Percentiles rank a stretch among this genome's conserved stretches.
phyloP scores from a whole-genome alignment of 768 basidiomycete genomes.

The Psilocybe azurescens region DNA sequence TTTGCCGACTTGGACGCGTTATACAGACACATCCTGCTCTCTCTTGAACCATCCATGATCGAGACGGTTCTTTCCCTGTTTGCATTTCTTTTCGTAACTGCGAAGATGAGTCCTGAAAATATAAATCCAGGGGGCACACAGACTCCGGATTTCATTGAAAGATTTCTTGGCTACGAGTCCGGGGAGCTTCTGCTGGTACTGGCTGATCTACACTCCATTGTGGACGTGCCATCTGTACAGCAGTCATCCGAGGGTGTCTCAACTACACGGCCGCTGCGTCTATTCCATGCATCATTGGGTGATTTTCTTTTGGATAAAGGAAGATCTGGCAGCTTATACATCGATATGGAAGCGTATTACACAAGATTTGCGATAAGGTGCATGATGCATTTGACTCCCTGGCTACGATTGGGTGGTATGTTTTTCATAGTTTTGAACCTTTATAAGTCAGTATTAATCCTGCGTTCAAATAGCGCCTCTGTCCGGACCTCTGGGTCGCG shows the following conservation, averaged over 20 bases:
- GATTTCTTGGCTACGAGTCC: neutral
- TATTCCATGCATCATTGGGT: constrained; percentile 3
- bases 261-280: neutral
- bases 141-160: neutral
- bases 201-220: constrained; percentile 6
- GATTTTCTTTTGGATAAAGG: constrained; percentile 9
- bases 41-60: neutral
- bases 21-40: neutral
- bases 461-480: too few species aligned
- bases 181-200: neutral
- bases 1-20: constrained; percentile 6
- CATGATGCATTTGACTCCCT: neutral
- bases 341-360: neutral
- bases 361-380: neutral
- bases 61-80: neutral
- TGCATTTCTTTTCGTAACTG: constrained; percentile 1
- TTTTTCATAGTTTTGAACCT: neutral
- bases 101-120: neutral
- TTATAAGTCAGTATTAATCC: too few species aligned
- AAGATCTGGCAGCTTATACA: neutral
- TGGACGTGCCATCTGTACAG: too few species aligned
- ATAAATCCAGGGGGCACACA: neutral
- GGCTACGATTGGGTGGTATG: neutral
- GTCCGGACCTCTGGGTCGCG: neutral
- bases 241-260: too few species aligned